Evolutionary conservation across 2,329 filamentous ascomycete genomes (phyloP), one percentile per base, ranked within the genome.

Genomic region (Aschersonia sp.): DNA sequence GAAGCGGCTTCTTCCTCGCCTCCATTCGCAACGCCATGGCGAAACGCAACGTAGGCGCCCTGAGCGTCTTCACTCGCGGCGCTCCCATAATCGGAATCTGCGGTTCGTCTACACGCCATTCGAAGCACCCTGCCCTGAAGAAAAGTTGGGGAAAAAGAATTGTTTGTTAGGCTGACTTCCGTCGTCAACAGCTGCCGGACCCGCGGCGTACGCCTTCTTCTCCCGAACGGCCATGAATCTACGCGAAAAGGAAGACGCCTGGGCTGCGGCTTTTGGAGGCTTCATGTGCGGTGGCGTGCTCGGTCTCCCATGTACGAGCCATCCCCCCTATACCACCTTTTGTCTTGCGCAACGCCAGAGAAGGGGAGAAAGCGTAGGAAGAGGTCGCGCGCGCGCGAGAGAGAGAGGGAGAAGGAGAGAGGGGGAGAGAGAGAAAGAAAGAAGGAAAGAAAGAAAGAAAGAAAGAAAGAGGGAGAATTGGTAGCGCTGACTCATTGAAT

Each of bases 1-100:
- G 70, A 50, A 76, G 76, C 51, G 88, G 88, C 57, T 68, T 85
- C 61, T 75, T 87, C 65, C 63, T 84, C 51, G 83, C 87, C 46
- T 82, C 85, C 48, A 75, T 94, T 55, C 85, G 89, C 71, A 97
- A 94, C 71, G 87, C 88, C 50, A 76, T 96, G 57, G 75, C 82
- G 48, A 88, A 81, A 71, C 75, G 79, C 63, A 95, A 95, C 65
- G 72, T 92, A 55, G 87, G 88, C 57, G 76, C 81, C 52, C 78
- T 83, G 71, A 85, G 85, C 55, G 76, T 95, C 59, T 81, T 97
- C 62, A 85, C 85, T 44, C 79, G 80, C 59, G 83, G 81, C 49
- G 89, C 88, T 55, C 72, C 81, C 60, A 83, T 83, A 45, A 84
- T 90, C 60, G 83, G 65, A 43, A 57, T 67, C 40, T 59, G 58